Conservation (phyloP, 352 stramenopile genomes). For the Pythium oligandrum region DNA sequence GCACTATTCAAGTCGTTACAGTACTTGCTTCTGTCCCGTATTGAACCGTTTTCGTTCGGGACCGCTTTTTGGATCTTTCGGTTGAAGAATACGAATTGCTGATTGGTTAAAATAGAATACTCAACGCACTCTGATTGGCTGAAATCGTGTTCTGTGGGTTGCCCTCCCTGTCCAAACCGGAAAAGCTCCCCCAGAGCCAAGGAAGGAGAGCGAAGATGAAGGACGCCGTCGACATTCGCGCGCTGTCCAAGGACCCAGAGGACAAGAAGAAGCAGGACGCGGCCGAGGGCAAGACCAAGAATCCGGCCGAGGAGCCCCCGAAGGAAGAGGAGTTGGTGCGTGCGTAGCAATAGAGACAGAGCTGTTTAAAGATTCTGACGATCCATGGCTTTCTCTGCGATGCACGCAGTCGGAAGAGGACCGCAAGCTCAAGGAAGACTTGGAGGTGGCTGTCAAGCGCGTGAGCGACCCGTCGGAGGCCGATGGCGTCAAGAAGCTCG, state of each 20-base stretch:
- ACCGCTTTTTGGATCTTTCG: no score
- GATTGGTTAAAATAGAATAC: no score
- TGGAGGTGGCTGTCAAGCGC: constrained; percentile 85
- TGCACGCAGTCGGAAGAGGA: constrained; percentile 83
- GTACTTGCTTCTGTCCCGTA: no score
- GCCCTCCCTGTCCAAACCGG: no score
- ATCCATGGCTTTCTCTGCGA: not conserved
- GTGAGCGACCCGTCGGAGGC: constrained; percentile 63
- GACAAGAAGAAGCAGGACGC: constrained; percentile 37
- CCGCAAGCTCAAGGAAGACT: constrained; percentile 89
- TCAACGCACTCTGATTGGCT: no score
- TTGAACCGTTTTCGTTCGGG: no score
- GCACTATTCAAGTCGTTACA: no score
- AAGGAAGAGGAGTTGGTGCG: constrained; percentile 68
- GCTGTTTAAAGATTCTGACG: not conserved
- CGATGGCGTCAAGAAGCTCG: constrained; percentile 75
- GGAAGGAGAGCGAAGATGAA: constrained; percentile 41
- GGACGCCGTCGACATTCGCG: constrained; percentile 53
- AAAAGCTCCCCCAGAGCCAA: no score
- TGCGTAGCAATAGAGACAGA: constrained; percentile 6
- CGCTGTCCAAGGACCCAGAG: constrained; percentile 55
- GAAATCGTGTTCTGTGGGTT: no score
- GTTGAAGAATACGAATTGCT: no score
- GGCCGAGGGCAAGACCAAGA: constrained; percentile 20
- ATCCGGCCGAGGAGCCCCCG: constrained; percentile 23